These are phyloP conservation scores for Omphalotus guepiniiformis DNA, from an alignment of 768 basidiomycete genomes.

Conservation along the genomic window DNA sequence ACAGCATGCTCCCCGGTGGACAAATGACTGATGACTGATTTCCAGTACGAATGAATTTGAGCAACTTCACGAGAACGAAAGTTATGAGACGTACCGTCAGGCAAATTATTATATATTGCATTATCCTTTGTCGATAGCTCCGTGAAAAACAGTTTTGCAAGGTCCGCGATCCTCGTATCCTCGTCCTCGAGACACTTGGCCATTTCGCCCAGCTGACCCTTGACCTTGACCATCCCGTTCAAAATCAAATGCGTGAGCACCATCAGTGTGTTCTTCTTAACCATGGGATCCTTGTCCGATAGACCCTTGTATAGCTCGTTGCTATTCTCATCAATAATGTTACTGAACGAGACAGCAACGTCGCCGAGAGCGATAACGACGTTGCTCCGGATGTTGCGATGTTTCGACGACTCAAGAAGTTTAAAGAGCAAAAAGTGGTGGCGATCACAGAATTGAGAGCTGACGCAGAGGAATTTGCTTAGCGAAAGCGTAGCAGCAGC, in stretches of 20 bases:
- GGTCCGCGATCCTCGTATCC: constrained; percentile 81
- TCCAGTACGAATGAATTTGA: background rate
- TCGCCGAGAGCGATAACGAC: constrained; percentile 98
- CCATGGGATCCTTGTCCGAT: constrained; percentile 78
- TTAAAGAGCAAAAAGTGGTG: constrained; percentile 89
- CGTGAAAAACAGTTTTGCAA: constrained; percentile 97
- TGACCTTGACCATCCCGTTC: constrained; percentile 99
- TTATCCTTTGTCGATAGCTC: constrained; percentile 97
- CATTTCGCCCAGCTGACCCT: constrained; percentile 99
- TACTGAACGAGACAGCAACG: constrained; percentile 97
- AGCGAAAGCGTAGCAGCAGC: constrained; percentile 85
- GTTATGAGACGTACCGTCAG: constrained; percentile 62
- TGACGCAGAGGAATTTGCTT: constrained; percentile 96
- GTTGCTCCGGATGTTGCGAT: constrained; percentile 89
- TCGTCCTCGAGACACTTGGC: constrained; percentile 97
- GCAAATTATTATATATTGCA: constrained; percentile 97
- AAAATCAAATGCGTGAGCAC: constrained; percentile 94
- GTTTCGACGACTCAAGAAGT: constrained; percentile 87
- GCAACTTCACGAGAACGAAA: constrained; percentile 7
- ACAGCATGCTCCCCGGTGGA: constrained; percentile 89
- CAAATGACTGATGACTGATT: constrained; percentile 93
- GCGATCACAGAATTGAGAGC: constrained; percentile 88
- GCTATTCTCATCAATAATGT: constrained; percentile 94
- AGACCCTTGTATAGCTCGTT: constrained; percentile 93
- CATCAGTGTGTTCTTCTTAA: constrained; percentile 99